Evolutionary conservation across 495 filamentous ascomycete species (phyloP).

Genomic region (Penicillium maclennaniae): DNA sequence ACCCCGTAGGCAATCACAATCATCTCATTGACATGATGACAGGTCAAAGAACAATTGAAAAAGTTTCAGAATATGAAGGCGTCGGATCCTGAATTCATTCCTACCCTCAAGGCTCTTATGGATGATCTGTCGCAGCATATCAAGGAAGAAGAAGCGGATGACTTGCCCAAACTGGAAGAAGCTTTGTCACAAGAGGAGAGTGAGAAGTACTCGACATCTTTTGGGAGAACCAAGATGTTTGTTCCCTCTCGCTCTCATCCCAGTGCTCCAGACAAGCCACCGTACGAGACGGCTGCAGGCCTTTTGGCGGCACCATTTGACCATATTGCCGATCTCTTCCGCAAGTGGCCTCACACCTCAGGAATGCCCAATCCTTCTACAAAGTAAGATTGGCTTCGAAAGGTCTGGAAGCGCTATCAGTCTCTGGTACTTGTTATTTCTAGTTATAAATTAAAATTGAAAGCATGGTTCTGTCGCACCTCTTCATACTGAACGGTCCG

Average conservation of each 20-base stretch:
- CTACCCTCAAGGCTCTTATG: slow-evolving; percentile 52
- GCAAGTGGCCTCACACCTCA: slow-evolving; percentile 28
- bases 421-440: too few species aligned
- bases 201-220: slow-evolving; percentile 45
- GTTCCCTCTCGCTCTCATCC: slow-evolving; percentile 57
- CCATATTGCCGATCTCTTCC: slow-evolving; percentile 31
- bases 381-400: too few species aligned
- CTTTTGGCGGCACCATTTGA: slow-evolving; percentile 34
- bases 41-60: slow-evolving; percentile 63
- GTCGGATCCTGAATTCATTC: slow-evolving; percentile 43
- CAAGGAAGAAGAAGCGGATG: slow-evolving; percentile 54
- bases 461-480: too few species aligned
- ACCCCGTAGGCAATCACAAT: background rate
- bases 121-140: slow-evolving; percentile 52
- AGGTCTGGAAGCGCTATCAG: too few species aligned
- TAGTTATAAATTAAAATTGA: too few species aligned
- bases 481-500: too few species aligned
- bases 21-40: background rate
- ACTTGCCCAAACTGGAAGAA: slow-evolving; percentile 54
- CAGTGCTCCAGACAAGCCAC: slow-evolving; percentile 33
- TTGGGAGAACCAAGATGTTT: slow-evolving; percentile 58
- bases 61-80: slow-evolving; percentile 55
- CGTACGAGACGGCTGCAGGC: slow-evolving; percentile 29
- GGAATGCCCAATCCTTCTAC: slow-evolving; percentile 23
- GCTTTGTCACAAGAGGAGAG: slow-evolving; percentile 34